Conservation (phyloP, 192 early-diverging fungal genomes). For the Coemansia sp. region DNA sequence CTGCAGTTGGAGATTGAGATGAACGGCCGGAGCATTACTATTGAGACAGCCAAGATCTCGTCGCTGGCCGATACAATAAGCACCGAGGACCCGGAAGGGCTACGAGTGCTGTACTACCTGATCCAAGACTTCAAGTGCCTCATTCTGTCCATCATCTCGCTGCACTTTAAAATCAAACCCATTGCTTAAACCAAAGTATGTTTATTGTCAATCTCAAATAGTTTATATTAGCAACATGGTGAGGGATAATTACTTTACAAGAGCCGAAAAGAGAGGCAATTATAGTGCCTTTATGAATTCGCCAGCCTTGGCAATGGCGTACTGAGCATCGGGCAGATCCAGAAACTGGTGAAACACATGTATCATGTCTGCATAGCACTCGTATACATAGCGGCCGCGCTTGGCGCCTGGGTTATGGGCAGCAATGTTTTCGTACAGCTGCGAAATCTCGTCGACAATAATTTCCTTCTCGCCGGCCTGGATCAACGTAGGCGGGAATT, state of each 20-base stretch:
- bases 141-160: constrained; percentile 89
- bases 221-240: too few species aligned
- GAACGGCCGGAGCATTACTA: constrained; percentile 77
- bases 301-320: constrained; percentile 25
- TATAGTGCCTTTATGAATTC: constrained; percentile 32
- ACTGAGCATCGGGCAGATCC: constrained; percentile 17
- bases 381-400: constrained; percentile 20
- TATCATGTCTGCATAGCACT: constrained; percentile 46
- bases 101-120: constrained; percentile 93
- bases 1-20: constrained; percentile 95
- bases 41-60: constrained; percentile 86
- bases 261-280: background rate
- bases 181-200: constrained; percentile 19
- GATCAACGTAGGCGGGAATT: constrained; percentile 40
- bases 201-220: too few species aligned
- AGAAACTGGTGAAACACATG: constrained; percentile 49
- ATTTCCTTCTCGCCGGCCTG: constrained; percentile 47
- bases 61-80: constrained; percentile 88
- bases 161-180: constrained; percentile 86
- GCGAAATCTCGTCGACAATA: constrained; percentile 33
- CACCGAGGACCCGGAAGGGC: constrained; percentile 90
- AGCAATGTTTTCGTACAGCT: constrained; percentile 33
- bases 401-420: constrained; percentile 21
- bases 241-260: too few species aligned
- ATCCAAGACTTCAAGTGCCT: constrained; percentile 98